Base-by-base conservation (phyloP, 2,329 filamentous ascomycete species). In the Cordyceps cateniannulata region DNA sequence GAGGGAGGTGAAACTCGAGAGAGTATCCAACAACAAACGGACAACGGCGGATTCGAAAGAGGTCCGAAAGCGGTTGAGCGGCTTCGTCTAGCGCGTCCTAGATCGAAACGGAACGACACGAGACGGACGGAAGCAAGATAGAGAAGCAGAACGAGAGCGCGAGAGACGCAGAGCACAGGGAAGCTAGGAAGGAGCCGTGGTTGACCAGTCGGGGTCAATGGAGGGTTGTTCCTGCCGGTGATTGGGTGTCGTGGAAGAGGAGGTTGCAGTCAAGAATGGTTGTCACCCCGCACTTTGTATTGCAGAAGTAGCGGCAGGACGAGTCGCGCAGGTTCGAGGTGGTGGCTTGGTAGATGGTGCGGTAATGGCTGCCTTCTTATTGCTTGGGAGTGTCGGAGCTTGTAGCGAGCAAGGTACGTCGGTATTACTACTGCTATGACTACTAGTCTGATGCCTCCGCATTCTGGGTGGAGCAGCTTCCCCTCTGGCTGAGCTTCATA, bases 221-320 rank as follows among this genome's bases (percentile, higher is more conserved):
- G 51, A 61, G 59, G 59, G 59, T 51, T 56, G 59, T 45, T 44
- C 45, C 52, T 49, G 52, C 42, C 20, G 22, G 51, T 55, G 59
- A 61, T 61, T 61, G 59, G 59, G 51, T 35, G 47, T 45, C 14
- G 52, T n/a, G 8, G 51, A 32, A 18, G 51, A 54, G 59, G 44
- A 61, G 59, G 59, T 61, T 62, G 62, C 62, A 63, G 59, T 60
- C 32, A 53, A 49, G 8, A 42, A 38, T 27, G 50, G 40, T 24
- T 24, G 52, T 61, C 53, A 61, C 62, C 62, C 62, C 62, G 62
- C 62, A 63, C 53, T 62, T 60, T 44, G 35, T 51, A 45, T 55
- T 62, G 48, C 57, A 59, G 57, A 53, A 53, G 42, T 45, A 59
- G 48, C 44, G 38, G 40, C 35, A 59, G 14, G 42, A 50, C 44